Base-by-base conservation (phyloP, 805 yeast species). In the Nakazawaea ambrosiae region DNA sequence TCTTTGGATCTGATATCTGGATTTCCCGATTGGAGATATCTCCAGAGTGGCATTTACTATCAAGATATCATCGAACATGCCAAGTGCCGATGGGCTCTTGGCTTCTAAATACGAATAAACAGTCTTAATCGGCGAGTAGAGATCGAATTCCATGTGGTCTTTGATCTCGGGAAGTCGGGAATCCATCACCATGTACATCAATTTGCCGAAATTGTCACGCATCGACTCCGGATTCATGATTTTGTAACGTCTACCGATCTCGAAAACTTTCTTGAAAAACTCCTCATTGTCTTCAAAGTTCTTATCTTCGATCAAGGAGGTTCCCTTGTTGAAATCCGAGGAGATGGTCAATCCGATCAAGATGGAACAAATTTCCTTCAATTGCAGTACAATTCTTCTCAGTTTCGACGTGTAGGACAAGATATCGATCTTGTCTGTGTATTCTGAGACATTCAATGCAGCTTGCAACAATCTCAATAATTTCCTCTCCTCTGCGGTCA, bases 131-230 rank as follows among this genome's bases (percentile, higher is more conserved):
- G 92, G 90, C 49, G 73, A 77, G 58, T 77, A 81, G 2, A 83
- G 60, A 55, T 83, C 86, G 54, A 83, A 84, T 43, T 79, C 90
- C 79, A 83, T 71, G 36, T 76, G 77, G 12, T 71, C 75, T 45
- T 70, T 73, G 42, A 83, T 73, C 47, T 82, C 87, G 0, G 87
- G 82, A 20, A 81, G 57, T 33, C 84, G 62, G 2, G 92, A 83
- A 56, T 83, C 94, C 92, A 84, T 83, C 26, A 82, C 77, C 83
- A 83, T 84, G 55, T 83, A 83, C 60, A 84, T 79, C 40, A 84
- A 61, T 49, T 83, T 82, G 32, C 94, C 94, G 54, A 77, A 84
- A 4, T 78, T 78, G 49, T 79, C 84, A 44, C 88, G 68, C 84
- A 84, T 78, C 48, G 75, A 69, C 47, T 83, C 88, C 0, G 94